A percentile compares a stretch with the other conserved stretches of the same genome.
Evolutionary conservation across 306 rosid species (phyloP).

Genomic region (Pyrus betulifolia): DNA sequence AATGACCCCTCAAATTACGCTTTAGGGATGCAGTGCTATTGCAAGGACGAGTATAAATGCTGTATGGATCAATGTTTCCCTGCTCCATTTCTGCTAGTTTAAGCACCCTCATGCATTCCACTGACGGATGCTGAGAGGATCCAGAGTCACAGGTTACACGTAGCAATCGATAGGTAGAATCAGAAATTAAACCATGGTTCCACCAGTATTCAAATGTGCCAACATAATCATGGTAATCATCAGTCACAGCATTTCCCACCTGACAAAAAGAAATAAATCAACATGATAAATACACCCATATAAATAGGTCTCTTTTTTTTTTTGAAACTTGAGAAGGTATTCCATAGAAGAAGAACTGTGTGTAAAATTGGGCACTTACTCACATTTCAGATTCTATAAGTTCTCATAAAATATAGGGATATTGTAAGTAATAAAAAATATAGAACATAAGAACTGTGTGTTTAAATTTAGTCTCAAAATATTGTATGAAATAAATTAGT

Average conservation of each 20-base stretch:
- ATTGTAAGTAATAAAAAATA: background rate
- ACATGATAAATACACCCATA: slow-evolving; percentile 10
- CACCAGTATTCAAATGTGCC: slow-evolving; percentile 97
- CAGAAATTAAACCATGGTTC: slow-evolving; percentile 92
- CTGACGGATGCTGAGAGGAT: slow-evolving; percentile 70
- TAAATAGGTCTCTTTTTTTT: background rate
- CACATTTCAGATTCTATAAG: background rate
- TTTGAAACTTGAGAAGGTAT: too few relatives aligned
- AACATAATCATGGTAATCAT: slow-evolving; percentile 77
- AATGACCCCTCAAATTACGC: slow-evolving; percentile 63
- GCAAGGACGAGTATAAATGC: slow-evolving; percentile 76
- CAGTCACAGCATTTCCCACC: slow-evolving; percentile 96
- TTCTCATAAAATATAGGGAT: background rate
- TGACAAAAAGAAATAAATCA: slow-evolving; percentile 17
- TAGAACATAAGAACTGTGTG: background rate
- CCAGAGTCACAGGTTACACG: slow-evolving; percentile 49
- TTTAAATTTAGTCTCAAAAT: background rate
- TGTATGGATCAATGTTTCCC: slow-evolving; percentile 86
- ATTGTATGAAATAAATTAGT: background rate
- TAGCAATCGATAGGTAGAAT: slow-evolving; percentile 64
- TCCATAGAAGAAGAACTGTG: too few relatives aligned
- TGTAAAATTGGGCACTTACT: background rate
- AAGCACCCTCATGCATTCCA: slow-evolving; percentile 59
- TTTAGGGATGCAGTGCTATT: slow-evolving; percentile 41
- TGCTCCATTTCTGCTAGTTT: slow-evolving; percentile 45